Conservation (phyloP, 257 asterid species). For the Apocynum venetum region DNA sequence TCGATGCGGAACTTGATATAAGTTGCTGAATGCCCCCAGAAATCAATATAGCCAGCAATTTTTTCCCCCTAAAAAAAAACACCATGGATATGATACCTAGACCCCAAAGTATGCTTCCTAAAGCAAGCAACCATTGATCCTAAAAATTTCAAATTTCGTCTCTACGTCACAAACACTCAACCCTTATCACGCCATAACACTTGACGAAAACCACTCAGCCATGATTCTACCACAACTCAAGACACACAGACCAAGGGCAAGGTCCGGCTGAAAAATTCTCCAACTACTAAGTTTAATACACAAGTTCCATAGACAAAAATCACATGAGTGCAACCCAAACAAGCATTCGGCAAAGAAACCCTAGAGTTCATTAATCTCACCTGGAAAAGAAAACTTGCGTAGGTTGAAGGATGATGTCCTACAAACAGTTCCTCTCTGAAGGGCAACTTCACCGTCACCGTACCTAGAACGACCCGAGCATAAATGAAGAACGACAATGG, state of each 20-base stretch:
- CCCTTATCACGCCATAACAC: not conserved
- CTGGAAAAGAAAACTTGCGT: not conserved
- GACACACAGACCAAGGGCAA: not conserved
- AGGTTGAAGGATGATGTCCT: not conserved
- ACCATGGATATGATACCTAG: not conserved
- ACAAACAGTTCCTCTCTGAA: not conserved
- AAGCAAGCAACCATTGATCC: not conserved
- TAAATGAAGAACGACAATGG: not conserved
- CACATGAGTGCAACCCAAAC: not conserved
- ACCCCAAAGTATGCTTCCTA: not conserved
- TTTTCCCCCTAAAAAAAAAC: not conserved
- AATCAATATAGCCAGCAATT: not conserved
- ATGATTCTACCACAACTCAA: not conserved
- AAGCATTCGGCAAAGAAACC: not conserved
- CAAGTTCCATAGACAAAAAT: not conserved
- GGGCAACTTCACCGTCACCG: not conserved
- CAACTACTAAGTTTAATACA: not conserved
- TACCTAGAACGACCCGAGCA: not conserved
- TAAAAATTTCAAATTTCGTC: not conserved
- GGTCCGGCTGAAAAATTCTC: not conserved
- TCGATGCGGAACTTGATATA: not conserved
- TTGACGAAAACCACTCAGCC: not conserved
- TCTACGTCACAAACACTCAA: not conserved
- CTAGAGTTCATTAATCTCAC: not conserved
- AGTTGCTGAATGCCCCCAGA: not conserved